A percentile compares a stretch with the other conserved stretches of the same genome.
Conservation (phyloP, 768 basidiomycete genomes). For the Rhodotorula graminis region DNA sequence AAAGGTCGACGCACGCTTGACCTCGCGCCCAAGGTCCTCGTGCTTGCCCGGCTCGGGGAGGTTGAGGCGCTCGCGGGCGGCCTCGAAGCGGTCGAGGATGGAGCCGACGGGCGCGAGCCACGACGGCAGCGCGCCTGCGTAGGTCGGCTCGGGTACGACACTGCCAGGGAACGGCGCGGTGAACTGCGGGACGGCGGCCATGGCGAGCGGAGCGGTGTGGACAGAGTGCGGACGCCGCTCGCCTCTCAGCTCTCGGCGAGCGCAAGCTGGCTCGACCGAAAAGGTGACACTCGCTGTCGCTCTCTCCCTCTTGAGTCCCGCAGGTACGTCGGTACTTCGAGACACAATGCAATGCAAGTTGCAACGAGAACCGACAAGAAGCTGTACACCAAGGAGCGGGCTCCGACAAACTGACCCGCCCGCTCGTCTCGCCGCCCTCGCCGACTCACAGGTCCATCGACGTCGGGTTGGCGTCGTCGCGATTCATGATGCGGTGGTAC, state of each 20-base stretch:
- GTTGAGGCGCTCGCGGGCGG: constrained; percentile 74
- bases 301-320: no score
- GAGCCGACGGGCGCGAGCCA: constrained; percentile 58
- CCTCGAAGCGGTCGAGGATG: constrained; percentile 66
- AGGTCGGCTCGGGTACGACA: constrained; percentile 5
- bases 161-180: neutral
- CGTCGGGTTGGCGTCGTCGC: constrained; percentile 33
- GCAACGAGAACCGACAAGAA: neutral
- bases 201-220: neutral
- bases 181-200: constrained; percentile 1
- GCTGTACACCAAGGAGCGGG: neutral
- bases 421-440: neutral
- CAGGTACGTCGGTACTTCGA: no score
- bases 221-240: neutral
- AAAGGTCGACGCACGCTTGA: constrained; percentile 63
- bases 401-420: neutral
- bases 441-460: constrained; percentile 26
- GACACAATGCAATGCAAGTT: neutral
- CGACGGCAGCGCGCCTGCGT: constrained; percentile 15
- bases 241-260: neutral
- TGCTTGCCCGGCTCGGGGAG: constrained; percentile 86
- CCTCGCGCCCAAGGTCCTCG: constrained; percentile 89
- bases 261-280: neutral
- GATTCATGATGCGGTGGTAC: constrained; percentile 36
- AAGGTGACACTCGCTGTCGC: no score